Percentiles rank a stretch among this genome's conserved stretches.
Conservation (phyloP, 306 rosid species). For the Cucumis melo region DNA sequence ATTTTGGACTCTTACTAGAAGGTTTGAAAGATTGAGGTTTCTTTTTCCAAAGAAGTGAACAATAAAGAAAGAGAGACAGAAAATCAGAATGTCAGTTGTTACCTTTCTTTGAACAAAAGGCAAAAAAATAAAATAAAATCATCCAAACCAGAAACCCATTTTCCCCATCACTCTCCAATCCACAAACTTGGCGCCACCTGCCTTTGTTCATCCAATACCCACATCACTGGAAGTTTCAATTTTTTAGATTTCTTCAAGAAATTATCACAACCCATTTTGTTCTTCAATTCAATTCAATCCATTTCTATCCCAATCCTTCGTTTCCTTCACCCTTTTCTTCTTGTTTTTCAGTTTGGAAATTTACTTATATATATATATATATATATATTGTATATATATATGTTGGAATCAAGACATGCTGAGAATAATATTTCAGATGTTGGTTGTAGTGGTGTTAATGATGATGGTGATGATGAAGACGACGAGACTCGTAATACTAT, state of each 20-base stretch:
- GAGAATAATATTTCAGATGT: slow-evolving; percentile 25
- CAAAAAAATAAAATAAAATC: neutral
- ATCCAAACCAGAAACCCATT: neutral
- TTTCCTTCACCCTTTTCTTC: neutral
- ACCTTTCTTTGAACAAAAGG: neutral
- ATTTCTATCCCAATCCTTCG: neutral
- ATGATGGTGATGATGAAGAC: slow-evolving; percentile 21
- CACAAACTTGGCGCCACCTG: neutral
- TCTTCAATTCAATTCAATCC: neutral
- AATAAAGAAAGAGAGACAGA: neutral
- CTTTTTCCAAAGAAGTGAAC: too few relatives aligned
- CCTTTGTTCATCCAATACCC: neutral
- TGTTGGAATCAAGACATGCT: slow-evolving; percentile 38
- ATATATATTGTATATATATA: too few relatives aligned
- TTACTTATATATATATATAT: too few relatives aligned
- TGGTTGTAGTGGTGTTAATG: slow-evolving; percentile 13
- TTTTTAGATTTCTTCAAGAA: neutral
- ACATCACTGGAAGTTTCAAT: neutral
- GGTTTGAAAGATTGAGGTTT: too few relatives aligned
- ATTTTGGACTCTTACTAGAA: too few relatives aligned
- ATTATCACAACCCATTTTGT: neutral
- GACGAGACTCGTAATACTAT: slow-evolving; percentile 8
- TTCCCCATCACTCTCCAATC: neutral
- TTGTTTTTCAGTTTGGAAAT: neutral
- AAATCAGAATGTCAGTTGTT: neutral